Conservation (phyloP, 1,284 basidiomycete genomes). For the Phlebopus sp. region DNA sequence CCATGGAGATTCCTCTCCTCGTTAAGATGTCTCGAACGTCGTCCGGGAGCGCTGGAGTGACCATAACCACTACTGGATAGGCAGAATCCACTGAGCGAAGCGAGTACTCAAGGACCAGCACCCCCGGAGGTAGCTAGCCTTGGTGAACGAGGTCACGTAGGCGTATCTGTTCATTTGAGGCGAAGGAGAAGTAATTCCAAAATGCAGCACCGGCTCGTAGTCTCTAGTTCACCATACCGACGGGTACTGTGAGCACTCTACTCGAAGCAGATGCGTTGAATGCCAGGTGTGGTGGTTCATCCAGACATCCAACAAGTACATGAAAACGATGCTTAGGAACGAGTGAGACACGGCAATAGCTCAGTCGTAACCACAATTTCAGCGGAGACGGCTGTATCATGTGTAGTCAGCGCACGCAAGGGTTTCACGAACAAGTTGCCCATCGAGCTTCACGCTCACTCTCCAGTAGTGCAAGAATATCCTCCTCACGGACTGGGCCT, state of each 20-base stretch:
- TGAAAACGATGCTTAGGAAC: background rate
- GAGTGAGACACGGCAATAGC: background rate
- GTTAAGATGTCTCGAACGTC: slow-evolving; percentile 54
- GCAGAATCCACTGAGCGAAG: slow-evolving; percentile 61
- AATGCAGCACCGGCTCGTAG: too few species aligned
- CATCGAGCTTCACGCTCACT: slow-evolving; percentile 99
- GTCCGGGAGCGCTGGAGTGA: slow-evolving; percentile 59
- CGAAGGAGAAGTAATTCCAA: background rate
- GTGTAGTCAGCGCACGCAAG: background rate
- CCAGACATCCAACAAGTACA: background rate
- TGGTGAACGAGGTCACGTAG: slow-evolving; percentile 69
- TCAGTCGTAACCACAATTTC: slow-evolving; percentile 2
- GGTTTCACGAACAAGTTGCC: slow-evolving; percentile 27
- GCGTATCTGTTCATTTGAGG: slow-evolving; percentile 32
- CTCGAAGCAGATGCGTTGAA: too few species aligned
- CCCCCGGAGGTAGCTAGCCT: slow-evolving; percentile 69
- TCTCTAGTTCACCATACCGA: too few species aligned
- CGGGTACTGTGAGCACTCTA: too few species aligned
- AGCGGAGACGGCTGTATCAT: slow-evolving; percentile 40
- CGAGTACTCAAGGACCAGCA: slow-evolving; percentile 70
- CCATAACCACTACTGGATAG: slow-evolving; percentile 84
- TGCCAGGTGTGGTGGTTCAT: too few species aligned
- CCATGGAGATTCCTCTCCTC: slow-evolving; percentile 51
- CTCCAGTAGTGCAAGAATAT: slow-evolving; percentile 97
- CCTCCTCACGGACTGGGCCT: slow-evolving; percentile 94